Evolutionary conservation across 805 yeast genomes (phyloP), one percentile per base, ranked within the genome.

Genomic region (Saturnispora hagleri): DNA sequence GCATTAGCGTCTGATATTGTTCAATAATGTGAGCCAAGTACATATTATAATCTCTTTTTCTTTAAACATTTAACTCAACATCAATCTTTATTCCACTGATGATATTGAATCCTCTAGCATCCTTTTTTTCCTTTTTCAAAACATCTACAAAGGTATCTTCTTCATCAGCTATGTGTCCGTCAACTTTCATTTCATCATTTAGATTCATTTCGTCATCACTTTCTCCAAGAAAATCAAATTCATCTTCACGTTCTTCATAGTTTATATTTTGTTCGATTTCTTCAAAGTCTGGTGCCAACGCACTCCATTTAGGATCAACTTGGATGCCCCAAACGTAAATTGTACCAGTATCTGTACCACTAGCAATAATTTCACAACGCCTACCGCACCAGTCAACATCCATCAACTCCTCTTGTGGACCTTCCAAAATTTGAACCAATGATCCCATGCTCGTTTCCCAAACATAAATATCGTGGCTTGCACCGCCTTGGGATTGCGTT

Each of bases 361-460:
- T 86, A 17, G 95, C 85, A 9, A 84, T 85, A 34, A 91, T 80
- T 55, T 78, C 71, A 65, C 96, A 88, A 50, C 79, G 73, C 47
- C 79, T 71, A 53, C 79, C 81, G 64, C 90, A 88, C 96, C 97
- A 90, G 59, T 84, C 90, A 36, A 89, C 87, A 50, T 84, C 91
- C 47, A 85, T 78, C 55, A 90, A 71, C 61, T 90, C 97, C 59
- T 90, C 97, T 57, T 82, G 83, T 5, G 96, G 86, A 0, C 97
- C 96, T 66, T 90, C 97, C 34, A 89, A 70, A 47, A 89, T 91
- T 67, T 91, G 54, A 20, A 89, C 85, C 51, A 90, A 70, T n/a
- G 95, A 81, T 0, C 97, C 97, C 74, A 85, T 76, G 7, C 79
- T 73, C 0, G 96, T 86, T 63, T 91, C 97, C 97, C 97, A 90